These are phyloP conservation scores for Botrytis elliptica DNA, from an alignment of 2,329 filamentous ascomycete genomes.

Conservation along the genomic window DNA sequence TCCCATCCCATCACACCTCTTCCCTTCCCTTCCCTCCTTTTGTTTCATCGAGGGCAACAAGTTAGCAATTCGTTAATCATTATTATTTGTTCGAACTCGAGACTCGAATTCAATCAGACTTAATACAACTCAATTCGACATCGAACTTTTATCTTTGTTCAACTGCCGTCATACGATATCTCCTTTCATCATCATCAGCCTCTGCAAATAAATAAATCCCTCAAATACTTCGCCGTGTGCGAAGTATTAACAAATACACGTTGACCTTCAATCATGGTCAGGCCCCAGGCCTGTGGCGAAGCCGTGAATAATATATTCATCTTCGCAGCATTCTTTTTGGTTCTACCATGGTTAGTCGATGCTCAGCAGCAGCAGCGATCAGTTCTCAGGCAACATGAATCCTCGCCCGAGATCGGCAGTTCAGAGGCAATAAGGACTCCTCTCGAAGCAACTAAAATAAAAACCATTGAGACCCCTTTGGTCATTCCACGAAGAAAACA, in stretches of 20 bases:
- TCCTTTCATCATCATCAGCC: background rate
- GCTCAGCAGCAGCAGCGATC: constrained; percentile 62
- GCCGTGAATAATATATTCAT: constrained; percentile 49
- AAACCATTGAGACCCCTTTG: constrained; percentile 38
- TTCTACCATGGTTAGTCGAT: constrained; percentile 59
- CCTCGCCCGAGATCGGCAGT: constrained; percentile 36
- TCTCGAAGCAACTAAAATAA: constrained; percentile 36
- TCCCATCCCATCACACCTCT: constrained; percentile 7
- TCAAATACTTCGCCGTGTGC: constrained; percentile 30
- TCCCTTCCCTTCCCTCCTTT: background rate
- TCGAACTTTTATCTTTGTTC: background rate
- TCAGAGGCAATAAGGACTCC: constrained; percentile 30
- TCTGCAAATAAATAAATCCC: constrained; percentile 26
- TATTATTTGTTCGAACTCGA: background rate
- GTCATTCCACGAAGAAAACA: constrained; percentile 36
- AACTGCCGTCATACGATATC: constrained; percentile 12
- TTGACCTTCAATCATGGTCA: constrained; percentile 39
- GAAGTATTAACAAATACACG: constrained; percentile 27
- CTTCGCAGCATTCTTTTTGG: constrained; percentile 56
- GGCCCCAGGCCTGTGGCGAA: constrained; percentile 57
- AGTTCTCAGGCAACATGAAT: constrained; percentile 34
- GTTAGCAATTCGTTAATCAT: background rate
- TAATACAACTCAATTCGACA: background rate
- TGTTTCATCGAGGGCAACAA: background rate
- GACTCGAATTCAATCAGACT: background rate